phyloP scores from a whole-genome alignment of 2,329 filamentous ascomycete species.

The Lizonia empirigonia region DNA sequence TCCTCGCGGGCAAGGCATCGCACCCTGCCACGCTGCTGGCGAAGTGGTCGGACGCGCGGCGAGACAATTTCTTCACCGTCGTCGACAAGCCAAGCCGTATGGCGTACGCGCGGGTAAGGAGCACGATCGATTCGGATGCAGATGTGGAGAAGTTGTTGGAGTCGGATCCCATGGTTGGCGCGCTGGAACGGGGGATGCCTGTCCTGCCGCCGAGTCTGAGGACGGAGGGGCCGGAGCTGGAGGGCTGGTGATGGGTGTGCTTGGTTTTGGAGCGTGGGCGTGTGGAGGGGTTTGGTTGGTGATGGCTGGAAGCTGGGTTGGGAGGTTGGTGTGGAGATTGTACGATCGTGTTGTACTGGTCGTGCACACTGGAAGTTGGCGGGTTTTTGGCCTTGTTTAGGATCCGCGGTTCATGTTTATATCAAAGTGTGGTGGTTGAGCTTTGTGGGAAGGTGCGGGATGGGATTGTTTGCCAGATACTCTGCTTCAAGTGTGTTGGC shows the following conservation, averaged over 20 bases:
- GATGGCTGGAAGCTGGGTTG: not conserved
- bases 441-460: too few species aligned
- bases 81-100: slow-evolving; percentile 43
- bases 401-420: too few species aligned
- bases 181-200: slow-evolving; percentile 41
- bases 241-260: slow-evolving; percentile 31
- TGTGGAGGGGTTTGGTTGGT: not conserved
- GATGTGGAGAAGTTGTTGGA: slow-evolving; percentile 31
- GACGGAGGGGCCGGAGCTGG: slow-evolving; percentile 31
- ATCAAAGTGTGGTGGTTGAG: too few species aligned
- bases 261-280: too few species aligned
- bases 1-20: slow-evolving; percentile 24
- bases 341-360: not conserved
- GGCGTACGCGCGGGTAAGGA: slow-evolving; percentile 36
- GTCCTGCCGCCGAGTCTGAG: slow-evolving; percentile 37
- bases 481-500: too few species aligned
- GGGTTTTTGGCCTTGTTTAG: too few species aligned
- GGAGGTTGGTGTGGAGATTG: not conserved
- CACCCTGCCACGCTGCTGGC: slow-evolving; percentile 37
- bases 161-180: slow-evolving; percentile 36
- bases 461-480: too few species aligned
- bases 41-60: slow-evolving; percentile 43
- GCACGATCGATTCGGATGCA: slow-evolving; percentile 33
- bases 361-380: too few species aligned
- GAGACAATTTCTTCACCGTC: slow-evolving; percentile 43